Conservation (phyloP, 495 filamentous ascomycete species). For the Talaromyces liani region DNA sequence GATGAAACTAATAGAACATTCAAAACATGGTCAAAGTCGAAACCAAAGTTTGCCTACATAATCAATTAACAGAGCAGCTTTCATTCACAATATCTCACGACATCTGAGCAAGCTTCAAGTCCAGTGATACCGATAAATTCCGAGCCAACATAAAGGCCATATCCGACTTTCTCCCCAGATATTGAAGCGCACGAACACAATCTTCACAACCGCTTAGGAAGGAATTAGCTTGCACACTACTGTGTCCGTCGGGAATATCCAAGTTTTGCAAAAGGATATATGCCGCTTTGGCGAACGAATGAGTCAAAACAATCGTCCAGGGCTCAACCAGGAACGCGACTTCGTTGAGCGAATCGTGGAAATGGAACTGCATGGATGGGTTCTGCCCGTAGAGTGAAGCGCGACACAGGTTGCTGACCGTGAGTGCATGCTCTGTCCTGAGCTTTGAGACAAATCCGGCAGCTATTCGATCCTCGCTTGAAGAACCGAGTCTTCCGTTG, state of each 20-base stretch:
- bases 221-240: not conserved
- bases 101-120: slow-evolving; percentile 1
- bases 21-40: not conserved
- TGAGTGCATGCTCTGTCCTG: slow-evolving; percentile 23
- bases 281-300: slow-evolving; percentile 33
- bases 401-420: slow-evolving; percentile 29
- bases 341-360: slow-evolving; percentile 21
- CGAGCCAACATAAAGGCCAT: slow-evolving; percentile 21
- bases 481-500: slow-evolving; percentile 11
- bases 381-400: slow-evolving; percentile 18
- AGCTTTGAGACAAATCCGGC: slow-evolving; percentile 20
- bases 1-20: not conserved
- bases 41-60: not conserved
- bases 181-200: slow-evolving; percentile 33
- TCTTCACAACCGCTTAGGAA: slow-evolving; percentile 18
- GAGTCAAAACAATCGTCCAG: slow-evolving; percentile 37
- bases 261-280: not conserved
- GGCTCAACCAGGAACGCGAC: slow-evolving; percentile 38
- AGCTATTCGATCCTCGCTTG: slow-evolving; percentile 19
- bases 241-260: not conserved
- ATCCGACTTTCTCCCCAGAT: slow-evolving; percentile 38
- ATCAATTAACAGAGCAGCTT: not conserved
- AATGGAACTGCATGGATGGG: slow-evolving; percentile 7
- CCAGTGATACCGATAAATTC: not conserved
- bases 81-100: not conserved